Evolutionary conservation across 148 eudicot genomes (phyloP).

Genomic region (Euryodendron excelsum): DNA sequence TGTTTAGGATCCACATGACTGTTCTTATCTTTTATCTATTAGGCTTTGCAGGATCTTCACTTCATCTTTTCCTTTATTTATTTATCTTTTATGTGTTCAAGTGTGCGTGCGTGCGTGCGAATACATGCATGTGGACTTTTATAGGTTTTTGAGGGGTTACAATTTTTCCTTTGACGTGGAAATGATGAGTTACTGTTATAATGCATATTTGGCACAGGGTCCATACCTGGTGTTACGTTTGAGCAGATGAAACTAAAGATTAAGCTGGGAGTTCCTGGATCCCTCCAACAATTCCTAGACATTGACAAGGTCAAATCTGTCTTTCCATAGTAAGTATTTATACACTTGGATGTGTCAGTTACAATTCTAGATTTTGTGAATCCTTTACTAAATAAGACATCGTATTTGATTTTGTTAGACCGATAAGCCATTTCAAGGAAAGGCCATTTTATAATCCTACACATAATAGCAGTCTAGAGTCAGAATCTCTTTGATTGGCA

Average conservation of each 20-base stretch:
- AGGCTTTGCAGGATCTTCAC: too few relatives aligned
- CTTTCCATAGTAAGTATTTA: conserved; percentile 84
- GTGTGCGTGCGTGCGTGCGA: too few relatives aligned
- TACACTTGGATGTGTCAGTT: not conserved
- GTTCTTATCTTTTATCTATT: too few relatives aligned
- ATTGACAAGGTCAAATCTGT: conserved; percentile 89
- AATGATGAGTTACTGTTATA: conserved; percentile 1
- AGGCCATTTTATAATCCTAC: not conserved
- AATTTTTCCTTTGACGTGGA: conserved; percentile 5
- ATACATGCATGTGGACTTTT: not conserved
- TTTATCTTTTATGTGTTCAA: too few relatives aligned
- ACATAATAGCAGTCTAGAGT: not conserved
- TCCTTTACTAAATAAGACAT: not conserved
- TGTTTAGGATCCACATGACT: too few relatives aligned
- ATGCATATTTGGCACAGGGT: conserved; percentile 51
- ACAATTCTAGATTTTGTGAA: not conserved
- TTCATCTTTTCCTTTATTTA: too few relatives aligned
- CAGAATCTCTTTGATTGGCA: too few relatives aligned
- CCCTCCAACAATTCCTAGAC: conserved; percentile 69
- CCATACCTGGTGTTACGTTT: conserved; percentile 89
- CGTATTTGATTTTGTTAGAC: not conserved
- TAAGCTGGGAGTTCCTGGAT: conserved; percentile 87
- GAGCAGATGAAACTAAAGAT: conserved; percentile 91
- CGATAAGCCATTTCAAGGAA: not conserved
- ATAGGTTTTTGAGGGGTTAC: not conserved